Base-by-base conservation (phyloP, 2,329 filamentous ascomycete genomes). In the Tetracladium maxilliforme region DNA sequence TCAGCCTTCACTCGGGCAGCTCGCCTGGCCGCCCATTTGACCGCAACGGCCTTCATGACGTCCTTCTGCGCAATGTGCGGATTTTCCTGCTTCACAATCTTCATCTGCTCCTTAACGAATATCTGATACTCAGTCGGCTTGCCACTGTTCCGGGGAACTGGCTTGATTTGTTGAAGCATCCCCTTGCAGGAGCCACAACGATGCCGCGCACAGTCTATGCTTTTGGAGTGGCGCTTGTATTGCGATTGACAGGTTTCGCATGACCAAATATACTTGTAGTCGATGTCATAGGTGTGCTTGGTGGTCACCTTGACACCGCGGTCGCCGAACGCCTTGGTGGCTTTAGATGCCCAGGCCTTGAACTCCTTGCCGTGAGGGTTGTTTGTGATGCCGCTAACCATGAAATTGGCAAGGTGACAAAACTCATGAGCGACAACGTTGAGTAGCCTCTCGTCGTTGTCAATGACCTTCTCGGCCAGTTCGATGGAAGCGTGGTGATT, bases 341-440 rank as follows among this genome's bases (percentile, higher is more conserved):
- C 69, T 47, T 58, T 66, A 25, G 46, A 40, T 4, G 60, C 74
- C 72, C 83, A 93, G 2, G 50, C 44, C 48, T 92, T 86, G 62
- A 94, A 94, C 39, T 81, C 77, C 9, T 67, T 63, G 13, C 86
- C 86, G 44, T 94, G 86, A 0, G 84, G 82, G 32, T 80, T 75
- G 28, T 71, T 73, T 21, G 69, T 74, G 18, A 86, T 57, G 18
- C 74, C 70, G 24, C 65, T 75, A 33, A 95, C 58, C 71, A 95
- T 92, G 48, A 87, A 94, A 40, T 84, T 92, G 21, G 82, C 76
- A 2, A 95, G 56, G 44, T 98, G 90, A 48, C 90, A 95, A 55
- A 90, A 95, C 41, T 98, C 90, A 47, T 98, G 90, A 0, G 87
- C 83, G n/a, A 95, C 54, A 0, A 90, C 84, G 47, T 94, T 94